These are phyloP conservation scores for Rhexocercosporidium sp. DNA, from an alignment of 2,329 filamentous ascomycete genomes.

Conservation along the genomic window DNA sequence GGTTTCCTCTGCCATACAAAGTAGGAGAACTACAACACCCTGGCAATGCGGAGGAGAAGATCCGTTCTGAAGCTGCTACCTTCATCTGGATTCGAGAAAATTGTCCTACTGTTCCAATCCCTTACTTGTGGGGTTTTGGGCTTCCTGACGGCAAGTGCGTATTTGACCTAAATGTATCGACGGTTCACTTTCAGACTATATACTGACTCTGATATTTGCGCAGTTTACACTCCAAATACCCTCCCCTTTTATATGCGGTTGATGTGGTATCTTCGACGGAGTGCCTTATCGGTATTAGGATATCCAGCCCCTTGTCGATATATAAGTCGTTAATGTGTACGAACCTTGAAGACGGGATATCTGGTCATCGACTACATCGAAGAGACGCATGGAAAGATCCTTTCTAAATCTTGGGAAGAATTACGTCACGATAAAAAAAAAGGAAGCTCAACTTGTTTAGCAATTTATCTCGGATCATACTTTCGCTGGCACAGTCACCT, in stretches of 20 bases:
- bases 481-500: constrained; percentile 35
- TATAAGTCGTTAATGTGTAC: constrained; percentile 26
- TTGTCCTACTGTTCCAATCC: constrained; percentile 46
- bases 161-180: constrained; percentile 18
- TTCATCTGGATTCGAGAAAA: constrained; percentile 47
- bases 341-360: constrained; percentile 37
- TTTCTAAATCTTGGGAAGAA: constrained; percentile 40
- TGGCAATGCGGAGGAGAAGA: constrained; percentile 51
- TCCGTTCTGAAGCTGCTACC: constrained; percentile 46
- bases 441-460: constrained; percentile 35
- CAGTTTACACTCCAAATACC: constrained; percentile 26
- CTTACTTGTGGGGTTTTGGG: constrained; percentile 44
- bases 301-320: constrained; percentile 36
- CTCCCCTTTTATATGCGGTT: constrained; percentile 29
- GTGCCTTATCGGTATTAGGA: constrained; percentile 34
- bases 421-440: constrained; percentile 27
- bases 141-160: constrained; percentile 41
- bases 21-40: constrained; percentile 45
- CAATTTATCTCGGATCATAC: constrained; percentile 36
- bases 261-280: constrained; percentile 35
- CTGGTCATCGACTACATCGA: constrained; percentile 42
- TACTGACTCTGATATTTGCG: constrained; percentile 19
- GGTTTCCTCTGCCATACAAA: constrained; percentile 44
- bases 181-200: constrained; percentile 16
- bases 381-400: constrained; percentile 36